Conservation (phyloP, 805 yeast species). For the Candida jianshihensis region DNA sequence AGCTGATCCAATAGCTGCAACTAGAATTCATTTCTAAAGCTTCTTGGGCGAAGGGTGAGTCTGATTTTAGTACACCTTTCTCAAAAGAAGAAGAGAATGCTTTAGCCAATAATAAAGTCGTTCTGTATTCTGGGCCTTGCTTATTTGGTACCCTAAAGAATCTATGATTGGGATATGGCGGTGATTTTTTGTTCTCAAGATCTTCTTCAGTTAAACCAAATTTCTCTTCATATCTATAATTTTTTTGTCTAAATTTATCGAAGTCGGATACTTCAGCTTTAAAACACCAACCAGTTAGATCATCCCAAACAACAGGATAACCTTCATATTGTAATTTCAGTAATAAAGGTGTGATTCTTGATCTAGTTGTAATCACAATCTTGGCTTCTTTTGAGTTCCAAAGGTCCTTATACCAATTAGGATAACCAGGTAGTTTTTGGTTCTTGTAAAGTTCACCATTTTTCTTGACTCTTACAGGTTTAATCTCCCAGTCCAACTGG, state of each 20-base stretch:
- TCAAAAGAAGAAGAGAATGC: slow-evolving; percentile 67
- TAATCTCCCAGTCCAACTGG: slow-evolving; percentile 83
- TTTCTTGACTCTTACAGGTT: slow-evolving; percentile 55
- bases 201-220: slow-evolving; percentile 5
- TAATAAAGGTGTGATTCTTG: slow-evolving; percentile 71
- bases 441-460: slow-evolving; percentile 61
- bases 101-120: slow-evolving; percentile 74
- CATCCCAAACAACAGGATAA: slow-evolving; percentile 75
- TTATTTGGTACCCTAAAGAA: slow-evolving; percentile 83
- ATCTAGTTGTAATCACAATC: slow-evolving; percentile 58
- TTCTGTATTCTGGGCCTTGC: slow-evolving; percentile 67
- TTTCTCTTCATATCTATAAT: slow-evolving; percentile 21
- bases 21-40: slow-evolving; percentile 72
- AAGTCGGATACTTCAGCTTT: slow-evolving; percentile 36
- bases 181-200: background rate
- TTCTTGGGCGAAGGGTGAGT: slow-evolving; percentile 62
- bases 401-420: slow-evolving; percentile 82
- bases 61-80: slow-evolving; percentile 63
- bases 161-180: slow-evolving; percentile 12
- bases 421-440: slow-evolving; percentile 83
- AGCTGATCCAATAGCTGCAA: slow-evolving; percentile 90
- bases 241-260: slow-evolving; percentile 26
- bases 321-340: slow-evolving; percentile 81
- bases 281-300: slow-evolving; percentile 84
- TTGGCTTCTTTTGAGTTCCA: slow-evolving; percentile 32